These are phyloP conservation scores for Ustilago lituana DNA, from an alignment of 1,284 basidiomycete genomes.

Conservation along the genomic window DNA sequence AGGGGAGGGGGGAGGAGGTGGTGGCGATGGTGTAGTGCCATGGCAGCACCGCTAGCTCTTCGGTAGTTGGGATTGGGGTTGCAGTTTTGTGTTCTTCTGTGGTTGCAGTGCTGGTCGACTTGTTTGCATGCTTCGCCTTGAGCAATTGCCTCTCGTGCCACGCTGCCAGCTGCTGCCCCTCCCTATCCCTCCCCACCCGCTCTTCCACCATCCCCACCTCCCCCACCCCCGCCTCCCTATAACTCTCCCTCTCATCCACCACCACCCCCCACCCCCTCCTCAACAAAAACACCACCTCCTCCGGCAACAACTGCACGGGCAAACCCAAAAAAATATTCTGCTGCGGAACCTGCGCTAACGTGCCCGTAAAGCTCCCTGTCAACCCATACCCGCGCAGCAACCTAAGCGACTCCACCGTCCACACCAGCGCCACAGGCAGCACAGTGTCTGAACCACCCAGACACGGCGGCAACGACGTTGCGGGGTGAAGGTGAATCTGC, in stretches of 20 bases:
- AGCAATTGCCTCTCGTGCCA: conserved; percentile 21
- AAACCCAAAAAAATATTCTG: conserved; percentile 96
- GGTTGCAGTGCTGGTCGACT: conserved; percentile 9
- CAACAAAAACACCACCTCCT: conserved; percentile 89
- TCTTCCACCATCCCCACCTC: conserved; percentile 21
- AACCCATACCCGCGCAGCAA: conserved; percentile 74
- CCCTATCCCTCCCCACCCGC: conserved; percentile 49
- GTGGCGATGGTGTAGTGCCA: conserved; percentile 41
- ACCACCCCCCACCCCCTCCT: conserved; percentile 74
- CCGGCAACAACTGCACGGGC: conserved; percentile 85
- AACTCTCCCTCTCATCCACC: conserved; percentile 28
- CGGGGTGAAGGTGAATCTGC: conserved; percentile 35
- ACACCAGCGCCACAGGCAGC: conserved; percentile 25
- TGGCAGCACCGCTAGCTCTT: conserved; percentile 7
- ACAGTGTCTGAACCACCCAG: not conserved
- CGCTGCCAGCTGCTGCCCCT: conserved; percentile 73
- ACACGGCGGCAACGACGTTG: not conserved
- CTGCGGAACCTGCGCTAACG: conserved; percentile 90
- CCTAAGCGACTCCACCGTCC: conserved; percentile 31
- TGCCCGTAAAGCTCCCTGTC: conserved; percentile 85
- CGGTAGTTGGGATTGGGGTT: conserved; percentile 5
- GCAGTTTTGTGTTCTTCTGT: conserved; percentile 6
- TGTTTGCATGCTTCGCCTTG: conserved; percentile 68
- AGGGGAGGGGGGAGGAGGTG: conserved; percentile 25
- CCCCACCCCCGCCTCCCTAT: not conserved